Evolutionary conservation across 2,329 filamentous ascomycete species (phyloP), one percentile per base, ranked within the genome.

Genomic region (Epichloe uncinata): DNA sequence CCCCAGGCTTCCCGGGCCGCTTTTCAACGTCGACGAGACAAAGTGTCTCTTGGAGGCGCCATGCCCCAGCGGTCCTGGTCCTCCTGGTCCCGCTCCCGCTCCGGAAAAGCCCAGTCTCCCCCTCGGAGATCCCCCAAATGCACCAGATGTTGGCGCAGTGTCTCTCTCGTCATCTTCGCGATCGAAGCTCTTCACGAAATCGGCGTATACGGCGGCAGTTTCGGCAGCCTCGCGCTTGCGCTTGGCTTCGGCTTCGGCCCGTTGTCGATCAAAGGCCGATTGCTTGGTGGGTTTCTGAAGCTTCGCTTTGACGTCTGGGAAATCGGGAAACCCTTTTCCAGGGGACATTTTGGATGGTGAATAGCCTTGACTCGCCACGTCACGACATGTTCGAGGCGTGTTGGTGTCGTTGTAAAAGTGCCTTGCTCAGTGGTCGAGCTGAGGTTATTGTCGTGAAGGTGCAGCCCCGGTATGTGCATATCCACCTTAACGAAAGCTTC

Each of bases 201-300:
- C 87, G 58, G 88, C 81, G 65, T 90, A 86, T 1, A 89, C 87
- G 22, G 87, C 88, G 20, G 85, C 87, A 6, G 87, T 94, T 68
- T 95, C 90, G 56, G 84, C 87, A 60, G 84, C 85, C 66, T 95
- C 90, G 56, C 87, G 79, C 57, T 79, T 77, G 52, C 86, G 82
- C 69, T 95, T 95, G 22, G 87, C 88, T 71, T 95, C 88, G 50
- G 86, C 87, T 64, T 95, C 88, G 52, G 87, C 87, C 65, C 86
- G 88, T 65, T 94, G 86, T 58, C 84, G 83, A 69, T 95, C 90
- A 64, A 94, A 95, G 26, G 85, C 76, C 18, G 88, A 94, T 63
- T 93, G 87, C 67, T 90, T 93, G 54, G 82, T 77, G 0, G 87
- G 81, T 45, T 87, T 87, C 50, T 84, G 79, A 47, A 93, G 80